Evolutionary conservation across 139 green algal species (phyloP).

Genomic region (Chlamydomonas sp.): DNA sequence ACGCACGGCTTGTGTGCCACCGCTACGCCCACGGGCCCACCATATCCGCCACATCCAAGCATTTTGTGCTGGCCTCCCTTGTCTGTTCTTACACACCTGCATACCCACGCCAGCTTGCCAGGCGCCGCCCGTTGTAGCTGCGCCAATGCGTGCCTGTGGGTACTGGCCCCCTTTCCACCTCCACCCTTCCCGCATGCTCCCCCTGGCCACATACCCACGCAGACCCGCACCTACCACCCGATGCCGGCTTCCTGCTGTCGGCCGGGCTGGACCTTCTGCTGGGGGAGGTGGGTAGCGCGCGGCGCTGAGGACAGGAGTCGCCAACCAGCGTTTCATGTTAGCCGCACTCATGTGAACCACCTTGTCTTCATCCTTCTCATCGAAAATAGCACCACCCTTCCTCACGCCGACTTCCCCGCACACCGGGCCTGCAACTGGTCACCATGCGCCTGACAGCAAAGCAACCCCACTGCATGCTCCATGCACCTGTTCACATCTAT

Average conservation of each 20-base stretch:
- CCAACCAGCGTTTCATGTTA: too few species aligned
- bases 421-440: too few species aligned
- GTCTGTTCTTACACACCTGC: background rate
- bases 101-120: background rate
- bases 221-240: constrained; percentile 20
- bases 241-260: constrained; percentile 44
- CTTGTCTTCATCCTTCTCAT: too few species aligned
- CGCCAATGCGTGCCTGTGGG: background rate
- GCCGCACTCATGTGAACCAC: too few species aligned
- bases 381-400: too few species aligned
- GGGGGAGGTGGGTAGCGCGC: constrained; percentile 25
- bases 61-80: background rate
- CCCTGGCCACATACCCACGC: background rate
- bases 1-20: too few species aligned
- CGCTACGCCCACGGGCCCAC: background rate
- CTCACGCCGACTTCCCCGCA: too few species aligned
- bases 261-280: constrained; percentile 40
- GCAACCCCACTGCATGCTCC: too few species aligned
- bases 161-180: background rate
- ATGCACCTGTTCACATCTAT: too few species aligned
- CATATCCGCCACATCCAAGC: background rate
- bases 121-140: background rate
- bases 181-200: background rate
- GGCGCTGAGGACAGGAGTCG: too few species aligned
- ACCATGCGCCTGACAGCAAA: too few species aligned